phyloP scores from a whole-genome alignment of 441 rosid genomes.

The Pelargonium australe region DNA sequence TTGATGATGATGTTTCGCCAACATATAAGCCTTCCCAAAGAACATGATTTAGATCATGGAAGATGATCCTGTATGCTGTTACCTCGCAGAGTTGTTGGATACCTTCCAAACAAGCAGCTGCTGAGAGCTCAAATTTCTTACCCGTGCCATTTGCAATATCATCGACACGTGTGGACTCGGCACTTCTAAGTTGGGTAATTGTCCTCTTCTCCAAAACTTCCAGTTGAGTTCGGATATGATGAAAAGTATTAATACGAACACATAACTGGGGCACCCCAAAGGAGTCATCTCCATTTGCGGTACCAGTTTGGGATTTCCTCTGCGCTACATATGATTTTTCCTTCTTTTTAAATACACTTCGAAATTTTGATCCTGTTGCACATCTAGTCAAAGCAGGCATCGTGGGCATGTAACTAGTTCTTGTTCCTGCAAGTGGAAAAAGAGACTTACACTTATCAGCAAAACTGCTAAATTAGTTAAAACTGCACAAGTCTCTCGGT shows the following conservation, averaged over 20 bases:
- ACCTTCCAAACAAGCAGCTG: constrained; percentile 48
- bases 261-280: constrained; percentile 54
- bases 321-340: constrained; percentile 41
- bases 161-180: constrained; percentile 27
- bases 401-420: constrained; percentile 45
- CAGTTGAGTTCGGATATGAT: constrained; percentile 39
- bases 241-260: constrained; percentile 56
- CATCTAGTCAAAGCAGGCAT: constrained; percentile 65
- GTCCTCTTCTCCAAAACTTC: constrained; percentile 42
- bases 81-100: constrained; percentile 52
- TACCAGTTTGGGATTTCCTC: constrained; percentile 42
- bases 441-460: constrained; percentile 5
- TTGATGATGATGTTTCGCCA: constrained; percentile 66
- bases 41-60: constrained; percentile 49
- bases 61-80: constrained; percentile 43
- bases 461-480: constrained; percentile 4
- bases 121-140: constrained; percentile 46
- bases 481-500: not conserved
- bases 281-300: constrained; percentile 27
- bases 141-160: constrained; percentile 25
- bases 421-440: constrained; percentile 33
- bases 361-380: constrained; percentile 45
- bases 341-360: constrained; percentile 46
- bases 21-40: constrained; percentile 59
- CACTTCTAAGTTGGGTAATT: constrained; percentile 34